These are phyloP conservation scores for Saccharomyces pastorianus DNA, from an alignment of 1,139 yeast genomes.

Conservation along the genomic window DNA sequence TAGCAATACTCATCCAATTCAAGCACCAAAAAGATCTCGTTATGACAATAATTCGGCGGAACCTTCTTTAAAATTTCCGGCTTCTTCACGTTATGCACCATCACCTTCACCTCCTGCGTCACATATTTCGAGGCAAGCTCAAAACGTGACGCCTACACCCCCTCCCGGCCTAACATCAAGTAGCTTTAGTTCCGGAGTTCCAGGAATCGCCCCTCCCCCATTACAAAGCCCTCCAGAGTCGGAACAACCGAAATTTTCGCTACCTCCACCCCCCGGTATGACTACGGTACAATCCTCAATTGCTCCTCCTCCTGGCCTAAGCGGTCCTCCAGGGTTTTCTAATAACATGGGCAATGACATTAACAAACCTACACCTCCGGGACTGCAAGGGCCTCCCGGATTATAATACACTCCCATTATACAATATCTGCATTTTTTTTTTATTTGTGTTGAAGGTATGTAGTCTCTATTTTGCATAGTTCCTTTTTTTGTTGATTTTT, in stretches of 20 bases:
- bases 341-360: background rate
- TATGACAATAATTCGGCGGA: background rate
- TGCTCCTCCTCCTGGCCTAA: background rate
- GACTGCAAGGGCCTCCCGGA: background rate
- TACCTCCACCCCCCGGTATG: background rate
- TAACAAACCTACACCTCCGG: background rate
- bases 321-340: background rate
- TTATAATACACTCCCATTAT: background rate
- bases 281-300: background rate
- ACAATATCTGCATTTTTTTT: background rate
- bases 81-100: background rate
- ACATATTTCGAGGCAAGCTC: background rate
- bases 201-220: background rate
- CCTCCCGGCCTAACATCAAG: constrained; percentile 9
- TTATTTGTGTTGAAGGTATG: background rate
- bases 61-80: background rate
- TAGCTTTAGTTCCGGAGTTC: background rate
- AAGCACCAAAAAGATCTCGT: background rate
- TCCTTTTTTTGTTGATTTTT: background rate
- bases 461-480: background rate
- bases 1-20: background rate
- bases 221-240: background rate
- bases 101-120: background rate
- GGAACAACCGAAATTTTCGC: background rate
- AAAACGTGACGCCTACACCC: background rate